Conservation (phyloP, 2,329 filamentous ascomycete genomes). For the Aspergillus ibericus region DNA sequence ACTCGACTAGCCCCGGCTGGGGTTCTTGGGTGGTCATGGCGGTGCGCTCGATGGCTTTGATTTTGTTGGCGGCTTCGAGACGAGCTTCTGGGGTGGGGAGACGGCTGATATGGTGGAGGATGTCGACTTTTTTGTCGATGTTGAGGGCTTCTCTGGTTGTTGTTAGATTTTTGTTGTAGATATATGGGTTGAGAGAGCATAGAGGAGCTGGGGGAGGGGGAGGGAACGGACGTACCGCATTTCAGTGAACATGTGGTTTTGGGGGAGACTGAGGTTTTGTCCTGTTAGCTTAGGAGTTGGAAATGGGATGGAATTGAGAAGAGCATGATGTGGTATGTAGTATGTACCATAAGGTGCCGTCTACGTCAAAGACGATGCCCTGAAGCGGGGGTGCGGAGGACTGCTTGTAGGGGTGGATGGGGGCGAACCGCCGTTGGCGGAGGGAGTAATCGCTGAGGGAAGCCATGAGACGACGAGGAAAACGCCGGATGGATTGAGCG, state of each 20-base stretch:
- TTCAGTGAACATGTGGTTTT: constrained; percentile 91
- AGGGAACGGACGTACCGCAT: constrained; percentile 61
- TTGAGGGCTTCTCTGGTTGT: constrained; percentile 56
- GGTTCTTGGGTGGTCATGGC: constrained; percentile 80
- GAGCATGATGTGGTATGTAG: constrained; percentile 28
- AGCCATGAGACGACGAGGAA: constrained; percentile 19
- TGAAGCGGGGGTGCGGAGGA: constrained; percentile 47
- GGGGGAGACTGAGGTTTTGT: constrained; percentile 64
- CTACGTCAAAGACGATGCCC: constrained; percentile 83
- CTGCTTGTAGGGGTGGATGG: constrained; percentile 42
- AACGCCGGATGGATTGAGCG: neutral
- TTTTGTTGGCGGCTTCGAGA: constrained; percentile 66
- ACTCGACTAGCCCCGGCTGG: constrained; percentile 71
- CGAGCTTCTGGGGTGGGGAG: constrained; percentile 63
- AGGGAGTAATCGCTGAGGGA: constrained; percentile 23
- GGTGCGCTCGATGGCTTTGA: constrained; percentile 74
- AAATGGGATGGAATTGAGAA: neutral
- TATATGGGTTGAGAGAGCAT: neutral
- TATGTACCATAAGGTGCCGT: constrained; percentile 81
- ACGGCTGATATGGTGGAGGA: constrained; percentile 80
- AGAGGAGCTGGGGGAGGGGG: neutral
- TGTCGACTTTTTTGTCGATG: constrained; percentile 74
- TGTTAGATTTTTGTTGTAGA: neutral
- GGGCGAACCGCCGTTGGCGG: constrained; percentile 51
- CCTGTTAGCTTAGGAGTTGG: neutral